Percentiles rank a stretch among this genome's conserved stretches.
Conservation (phyloP, 306 rosid species). For the Quercus alba region DNA sequence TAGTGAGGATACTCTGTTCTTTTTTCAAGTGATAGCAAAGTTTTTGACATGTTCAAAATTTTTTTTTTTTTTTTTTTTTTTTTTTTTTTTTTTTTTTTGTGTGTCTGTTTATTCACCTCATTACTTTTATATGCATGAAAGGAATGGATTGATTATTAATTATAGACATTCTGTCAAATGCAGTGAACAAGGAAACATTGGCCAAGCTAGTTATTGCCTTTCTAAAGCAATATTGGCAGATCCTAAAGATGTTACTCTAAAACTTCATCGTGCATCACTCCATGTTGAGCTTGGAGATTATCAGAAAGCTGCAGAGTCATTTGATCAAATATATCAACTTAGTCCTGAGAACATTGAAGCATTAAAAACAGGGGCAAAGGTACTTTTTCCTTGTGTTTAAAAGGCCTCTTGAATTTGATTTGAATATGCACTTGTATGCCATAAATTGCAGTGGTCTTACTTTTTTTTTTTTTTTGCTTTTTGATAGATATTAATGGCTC, state of each 20-base stretch:
- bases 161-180: constrained; percentile 18
- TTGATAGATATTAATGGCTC: neutral
- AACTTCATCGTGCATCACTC: constrained; percentile 58
- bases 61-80: neutral
- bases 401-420: constrained; percentile 14
- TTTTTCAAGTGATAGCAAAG: neutral
- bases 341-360: constrained; percentile 68
- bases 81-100: neutral
- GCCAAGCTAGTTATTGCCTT: constrained; percentile 69
- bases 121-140: constrained; percentile 8
- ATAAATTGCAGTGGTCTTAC: neutral
- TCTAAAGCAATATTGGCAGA: constrained; percentile 84
- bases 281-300: constrained; percentile 63
- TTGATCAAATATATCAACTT: constrained; percentile 61
- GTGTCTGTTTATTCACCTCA: constrained; percentile 8
- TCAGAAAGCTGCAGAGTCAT: constrained; percentile 75
- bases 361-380: constrained; percentile 69
- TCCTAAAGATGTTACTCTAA: constrained; percentile 53
- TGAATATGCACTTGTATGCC: neutral
- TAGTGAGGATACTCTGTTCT: neutral
- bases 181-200: constrained; percentile 60
- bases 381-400: constrained; percentile 13
- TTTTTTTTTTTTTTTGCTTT: neutral
- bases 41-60: neutral
- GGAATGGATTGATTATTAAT: constrained; percentile 8